Evolutionary conservation across 495 filamentous ascomycete species (phyloP).

Genomic region (Xylaria palmicola): DNA sequence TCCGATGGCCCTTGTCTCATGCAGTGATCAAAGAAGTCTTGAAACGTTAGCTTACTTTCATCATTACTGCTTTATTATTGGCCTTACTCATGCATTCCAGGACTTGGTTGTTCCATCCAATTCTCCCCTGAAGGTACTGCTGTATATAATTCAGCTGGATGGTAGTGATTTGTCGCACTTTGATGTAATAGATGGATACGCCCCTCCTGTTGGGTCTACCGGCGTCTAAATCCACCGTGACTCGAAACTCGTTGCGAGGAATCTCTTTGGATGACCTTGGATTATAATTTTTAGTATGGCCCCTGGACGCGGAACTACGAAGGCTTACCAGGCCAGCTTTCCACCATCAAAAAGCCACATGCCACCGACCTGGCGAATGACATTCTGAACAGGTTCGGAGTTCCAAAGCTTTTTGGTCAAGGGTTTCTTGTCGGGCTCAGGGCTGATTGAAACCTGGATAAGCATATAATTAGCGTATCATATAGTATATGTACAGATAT

Average conservation of each 20-base stretch:
- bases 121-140: slow-evolving; percentile 60
- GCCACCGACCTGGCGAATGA: slow-evolving; percentile 41
- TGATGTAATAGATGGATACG: slow-evolving; percentile 49
- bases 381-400: slow-evolving; percentile 53
- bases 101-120: slow-evolving; percentile 59
- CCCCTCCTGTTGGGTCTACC: slow-evolving; percentile 44
- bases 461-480: neutral
- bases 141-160: slow-evolving; percentile 65
- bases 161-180: slow-evolving; percentile 55
- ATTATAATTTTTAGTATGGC: slow-evolving; percentile 23
- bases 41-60: slow-evolving; percentile 20
- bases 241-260: slow-evolving; percentile 36
- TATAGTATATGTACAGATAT: neutral
- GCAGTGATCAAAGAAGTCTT: slow-evolving; percentile 83
- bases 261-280: slow-evolving; percentile 39
- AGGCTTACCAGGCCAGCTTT: slow-evolving; percentile 71
- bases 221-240: slow-evolving; percentile 65
- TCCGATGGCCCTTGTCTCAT: slow-evolving; percentile 72
- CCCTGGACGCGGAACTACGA: slow-evolving; percentile 21
- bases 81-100: slow-evolving; percentile 75
- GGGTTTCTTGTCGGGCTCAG: slow-evolving; percentile 49
- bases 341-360: slow-evolving; percentile 75
- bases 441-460: slow-evolving; percentile 61
- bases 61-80: neutral
- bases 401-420: slow-evolving; percentile 75